These are phyloP conservation scores for Lablab purpureus DNA, from an alignment of 306 rosid species.

Conservation along the genomic window DNA sequence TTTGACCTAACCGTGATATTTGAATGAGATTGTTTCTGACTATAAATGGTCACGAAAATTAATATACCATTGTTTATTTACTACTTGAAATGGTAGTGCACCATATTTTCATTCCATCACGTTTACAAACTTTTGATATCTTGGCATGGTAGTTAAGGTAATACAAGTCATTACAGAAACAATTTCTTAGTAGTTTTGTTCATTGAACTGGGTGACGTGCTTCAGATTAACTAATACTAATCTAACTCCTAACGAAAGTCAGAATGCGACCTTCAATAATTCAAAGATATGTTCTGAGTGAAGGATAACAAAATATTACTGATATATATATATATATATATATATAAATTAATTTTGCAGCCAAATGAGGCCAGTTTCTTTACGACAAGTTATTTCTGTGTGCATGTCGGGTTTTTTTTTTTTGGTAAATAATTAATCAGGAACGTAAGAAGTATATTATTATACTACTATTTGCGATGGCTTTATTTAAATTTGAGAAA, in stretches of 20 bases:
- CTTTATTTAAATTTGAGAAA: no score
- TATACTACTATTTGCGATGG: no score
- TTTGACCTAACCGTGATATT: constrained; percentile 8
- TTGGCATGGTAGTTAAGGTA: neutral
- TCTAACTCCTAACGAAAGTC: neutral
- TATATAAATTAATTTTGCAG: no score
- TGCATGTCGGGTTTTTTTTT: no score
- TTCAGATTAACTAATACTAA: neutral
- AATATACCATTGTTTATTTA: neutral
- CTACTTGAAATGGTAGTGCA: neutral
- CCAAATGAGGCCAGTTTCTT: neutral
- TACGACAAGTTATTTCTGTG: neutral
- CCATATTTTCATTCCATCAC: neutral
- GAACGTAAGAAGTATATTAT: no score
- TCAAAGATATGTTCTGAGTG: neutral
- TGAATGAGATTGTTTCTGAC: constrained; percentile 9
- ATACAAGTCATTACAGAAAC: neutral
- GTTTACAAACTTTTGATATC: neutral
- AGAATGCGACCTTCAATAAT: neutral
- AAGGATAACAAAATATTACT: neutral
- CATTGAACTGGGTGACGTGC: constrained; percentile 6
- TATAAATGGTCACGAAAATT: neutral
- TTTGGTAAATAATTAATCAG: no score
- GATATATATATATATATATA: neutral
- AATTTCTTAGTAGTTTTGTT: neutral